These are phyloP conservation scores for Penicillium vulpinum DNA, from an alignment of 2,329 filamentous ascomycete species.

Conservation along the genomic window DNA sequence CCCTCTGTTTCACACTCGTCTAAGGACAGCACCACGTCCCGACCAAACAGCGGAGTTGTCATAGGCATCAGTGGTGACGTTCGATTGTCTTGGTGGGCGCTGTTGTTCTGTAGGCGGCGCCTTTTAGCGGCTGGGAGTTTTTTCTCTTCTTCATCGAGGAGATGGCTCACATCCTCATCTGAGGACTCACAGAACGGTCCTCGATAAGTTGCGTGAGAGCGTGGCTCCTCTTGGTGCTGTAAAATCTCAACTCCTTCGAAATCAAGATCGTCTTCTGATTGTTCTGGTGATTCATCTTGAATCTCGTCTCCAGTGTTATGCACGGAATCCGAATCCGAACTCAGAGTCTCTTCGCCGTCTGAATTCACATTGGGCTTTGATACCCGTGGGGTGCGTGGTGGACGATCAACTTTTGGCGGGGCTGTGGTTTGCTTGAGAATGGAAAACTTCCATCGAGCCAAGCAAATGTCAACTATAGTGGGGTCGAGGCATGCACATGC, in stretches of 20 bases:
- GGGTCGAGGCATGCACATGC: background rate
- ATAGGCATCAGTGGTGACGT: background rate
- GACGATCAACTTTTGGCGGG: background rate
- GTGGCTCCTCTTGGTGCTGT: background rate
- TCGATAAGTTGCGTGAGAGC: background rate
- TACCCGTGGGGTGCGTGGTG: background rate
- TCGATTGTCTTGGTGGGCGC: background rate
- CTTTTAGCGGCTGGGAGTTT: background rate
- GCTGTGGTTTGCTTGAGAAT: background rate
- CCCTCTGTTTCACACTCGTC: background rate
- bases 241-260: background rate
- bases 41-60: background rate
- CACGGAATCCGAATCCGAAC: background rate
- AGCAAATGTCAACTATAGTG: background rate
- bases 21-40: background rate
- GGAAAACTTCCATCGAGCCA: background rate
- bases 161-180: background rate
- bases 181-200: background rate
- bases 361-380: background rate
- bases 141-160: background rate
- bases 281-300: background rate
- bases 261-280: background rate
- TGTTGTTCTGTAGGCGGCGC: background rate
- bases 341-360: background rate
- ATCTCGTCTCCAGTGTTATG: background rate